A percentile compares a stretch with the other conserved stretches of the same genome.
These are phyloP conservation scores for Citrullus amarus DNA, from an alignment of 306 rosid genomes.

Conservation along the genomic window DNA sequence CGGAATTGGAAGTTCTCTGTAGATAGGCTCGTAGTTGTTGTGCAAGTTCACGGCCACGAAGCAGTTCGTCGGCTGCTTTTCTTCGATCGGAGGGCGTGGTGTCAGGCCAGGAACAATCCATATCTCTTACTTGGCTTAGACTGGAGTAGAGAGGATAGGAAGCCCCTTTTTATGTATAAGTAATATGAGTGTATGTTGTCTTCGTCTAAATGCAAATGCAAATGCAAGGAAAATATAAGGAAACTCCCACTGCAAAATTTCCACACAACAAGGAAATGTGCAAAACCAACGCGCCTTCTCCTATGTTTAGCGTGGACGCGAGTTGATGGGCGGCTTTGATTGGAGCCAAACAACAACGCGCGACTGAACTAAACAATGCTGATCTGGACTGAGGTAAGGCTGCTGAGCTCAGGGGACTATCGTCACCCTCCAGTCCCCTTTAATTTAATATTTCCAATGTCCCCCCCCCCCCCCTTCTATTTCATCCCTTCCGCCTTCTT, in stretches of 20 bases:
- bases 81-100: not conserved
- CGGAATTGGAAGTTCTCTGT: not conserved
- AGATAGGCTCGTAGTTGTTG: not conserved
- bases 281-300: not conserved
- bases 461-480: too few species aligned
- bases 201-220: not conserved
- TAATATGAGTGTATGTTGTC: not conserved
- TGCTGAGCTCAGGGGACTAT: not conserved
- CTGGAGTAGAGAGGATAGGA: too few species aligned
- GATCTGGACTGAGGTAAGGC: not conserved
- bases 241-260: not conserved
- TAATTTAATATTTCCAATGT: not conserved
- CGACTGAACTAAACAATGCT: not conserved
- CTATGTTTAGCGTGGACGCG: not conserved
- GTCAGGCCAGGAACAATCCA: not conserved
- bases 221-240: not conserved
- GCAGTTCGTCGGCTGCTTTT: not conserved
- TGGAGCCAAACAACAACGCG: not conserved
- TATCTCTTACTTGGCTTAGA: not conserved
- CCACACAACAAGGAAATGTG: not conserved
- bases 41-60: constrained; percentile 9
- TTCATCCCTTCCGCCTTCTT: too few species aligned
- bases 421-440: not conserved
- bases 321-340: not conserved
- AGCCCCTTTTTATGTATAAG: too few species aligned